These are phyloP conservation scores for Nannochloropsis gaditana DNA, from an alignment of 108 stramenopile species.

Conservation along the genomic window DNA sequence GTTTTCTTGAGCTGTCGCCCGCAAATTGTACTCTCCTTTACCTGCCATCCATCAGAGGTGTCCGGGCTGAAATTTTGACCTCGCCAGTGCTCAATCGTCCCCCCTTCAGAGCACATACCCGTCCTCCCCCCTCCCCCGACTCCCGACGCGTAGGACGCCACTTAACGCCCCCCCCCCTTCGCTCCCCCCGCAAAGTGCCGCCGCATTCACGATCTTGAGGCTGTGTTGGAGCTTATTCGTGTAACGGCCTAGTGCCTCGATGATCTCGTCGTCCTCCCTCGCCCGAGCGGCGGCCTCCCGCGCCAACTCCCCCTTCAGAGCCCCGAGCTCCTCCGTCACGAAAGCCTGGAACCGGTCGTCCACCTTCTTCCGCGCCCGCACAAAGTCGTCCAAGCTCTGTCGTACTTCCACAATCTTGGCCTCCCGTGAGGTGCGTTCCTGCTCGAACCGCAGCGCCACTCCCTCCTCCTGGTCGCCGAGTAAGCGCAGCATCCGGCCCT, in stretches of 20 bases:
- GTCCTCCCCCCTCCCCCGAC: neutral
- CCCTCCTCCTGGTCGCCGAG: slow-evolving; percentile 71
- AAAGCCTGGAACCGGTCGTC: slow-evolving; percentile 60
- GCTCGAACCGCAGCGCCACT: slow-evolving; percentile 59
- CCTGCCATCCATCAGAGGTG: too few species aligned
- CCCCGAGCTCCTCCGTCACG: slow-evolving; percentile 65
- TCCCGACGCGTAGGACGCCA: neutral
- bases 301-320: slow-evolving; percentile 61
- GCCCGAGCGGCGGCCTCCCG: slow-evolving; percentile 68
- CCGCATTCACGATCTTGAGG: slow-evolving; percentile 62
- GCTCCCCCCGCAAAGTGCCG: neutral
- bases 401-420: slow-evolving; percentile 33
- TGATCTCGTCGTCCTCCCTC: slow-evolving; percentile 75
- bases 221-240: slow-evolving; percentile 76
- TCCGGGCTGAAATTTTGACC: too few species aligned
- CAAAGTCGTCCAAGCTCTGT: slow-evolving; percentile 47
- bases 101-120: neutral
- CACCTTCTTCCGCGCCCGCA: slow-evolving; percentile 42
- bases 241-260: slow-evolving; percentile 76
- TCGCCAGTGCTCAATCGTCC: too few species aligned
- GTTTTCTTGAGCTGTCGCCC: too few species aligned
- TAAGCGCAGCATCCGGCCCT: slow-evolving; percentile 76
- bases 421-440: slow-evolving; percentile 47
- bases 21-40: too few species aligned
- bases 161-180: neutral